A percentile compares a stretch with the other conserved stretches of the same genome.
Evolutionary conservation across 139 green algal species (phyloP).

Genomic region (Mychonastes homosphaera): DNA sequence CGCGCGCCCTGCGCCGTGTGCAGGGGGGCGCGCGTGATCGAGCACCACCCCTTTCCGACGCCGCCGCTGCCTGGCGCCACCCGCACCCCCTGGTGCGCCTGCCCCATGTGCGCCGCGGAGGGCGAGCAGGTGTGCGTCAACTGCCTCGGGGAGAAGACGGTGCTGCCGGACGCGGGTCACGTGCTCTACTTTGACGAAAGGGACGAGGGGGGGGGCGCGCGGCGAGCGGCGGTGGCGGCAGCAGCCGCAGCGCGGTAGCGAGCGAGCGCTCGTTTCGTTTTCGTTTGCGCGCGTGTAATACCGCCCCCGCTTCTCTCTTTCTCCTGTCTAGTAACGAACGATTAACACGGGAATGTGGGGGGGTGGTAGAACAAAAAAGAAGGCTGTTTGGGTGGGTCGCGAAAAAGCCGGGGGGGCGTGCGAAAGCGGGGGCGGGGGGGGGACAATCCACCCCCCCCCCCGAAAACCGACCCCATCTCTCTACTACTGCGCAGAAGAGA

Average conservation of each 20-base stretch:
- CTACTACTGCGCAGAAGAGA: slow-evolving; percentile 1
- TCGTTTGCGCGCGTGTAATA: not conserved
- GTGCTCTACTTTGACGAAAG: not conserved
- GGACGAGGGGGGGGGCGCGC: not conserved
- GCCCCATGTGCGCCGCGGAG: slow-evolving; percentile 32
- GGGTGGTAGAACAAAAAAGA: too few species aligned
- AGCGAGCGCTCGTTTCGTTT: not conserved
- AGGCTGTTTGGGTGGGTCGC: too few species aligned
- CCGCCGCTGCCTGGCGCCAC: slow-evolving; percentile 5
- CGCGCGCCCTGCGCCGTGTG: not conserved
- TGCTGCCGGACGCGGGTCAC: not conserved
- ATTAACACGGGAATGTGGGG: too few species aligned
- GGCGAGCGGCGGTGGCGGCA: too few species aligned
- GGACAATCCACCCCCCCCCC: too few species aligned
- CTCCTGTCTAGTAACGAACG: not conserved
- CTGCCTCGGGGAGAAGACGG: slow-evolving; percentile 21
- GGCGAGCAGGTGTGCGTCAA: slow-evolving; percentile 39
- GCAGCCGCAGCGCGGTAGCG: too few species aligned
- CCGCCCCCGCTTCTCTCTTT: not conserved
- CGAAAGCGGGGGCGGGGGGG: too few species aligned
- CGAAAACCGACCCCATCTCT: too few species aligned
- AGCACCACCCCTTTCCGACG: slow-evolving; percentile 20
- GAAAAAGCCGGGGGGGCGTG: too few species aligned
- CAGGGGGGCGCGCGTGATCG: slow-evolving; percentile 8
- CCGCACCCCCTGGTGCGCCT: slow-evolving; percentile 22